These are phyloP conservation scores for Poa annua DNA, from an alignment of 176 grass and related monocot species.

Conservation along the genomic window DNA sequence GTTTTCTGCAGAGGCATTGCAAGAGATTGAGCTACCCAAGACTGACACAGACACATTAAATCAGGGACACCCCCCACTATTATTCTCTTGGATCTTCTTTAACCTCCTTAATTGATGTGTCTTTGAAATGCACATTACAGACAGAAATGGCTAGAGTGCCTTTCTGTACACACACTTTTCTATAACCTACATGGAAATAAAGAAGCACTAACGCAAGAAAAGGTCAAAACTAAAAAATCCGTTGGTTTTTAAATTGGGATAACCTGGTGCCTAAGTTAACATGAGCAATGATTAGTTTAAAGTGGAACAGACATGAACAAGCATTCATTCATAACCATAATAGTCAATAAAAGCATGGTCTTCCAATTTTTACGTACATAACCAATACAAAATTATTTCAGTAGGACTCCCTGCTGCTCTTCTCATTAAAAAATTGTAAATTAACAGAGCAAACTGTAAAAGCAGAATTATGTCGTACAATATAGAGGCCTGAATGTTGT, in stretches of 20 bases:
- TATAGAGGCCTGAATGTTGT: background rate
- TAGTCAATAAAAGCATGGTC: background rate
- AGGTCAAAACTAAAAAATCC: background rate
- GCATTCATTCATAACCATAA: background rate
- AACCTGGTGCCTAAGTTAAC: background rate
- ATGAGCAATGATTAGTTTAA: background rate
- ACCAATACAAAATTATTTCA: background rate
- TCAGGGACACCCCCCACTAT: background rate
- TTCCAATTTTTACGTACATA: background rate
- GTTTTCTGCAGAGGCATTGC: background rate
- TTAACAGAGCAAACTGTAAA: background rate
- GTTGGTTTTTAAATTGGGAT: background rate
- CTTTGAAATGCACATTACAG: background rate
- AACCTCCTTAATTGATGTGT: background rate
- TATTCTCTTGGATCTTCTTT: background rate
- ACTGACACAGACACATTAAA: background rate
- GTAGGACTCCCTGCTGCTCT: background rate
- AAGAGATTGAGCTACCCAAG: slow-evolving; percentile 4
- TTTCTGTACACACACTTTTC: background rate
- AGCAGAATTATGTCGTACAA: background rate
- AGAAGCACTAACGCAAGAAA: background rate
- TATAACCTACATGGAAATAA: background rate
- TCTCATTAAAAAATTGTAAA: background rate
- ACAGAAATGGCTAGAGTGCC: background rate
- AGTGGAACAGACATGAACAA: slow-evolving; percentile 18